These are phyloP conservation scores for Ogataea allantospora DNA, from an alignment of 805 yeast species.

Conservation along the genomic window DNA sequence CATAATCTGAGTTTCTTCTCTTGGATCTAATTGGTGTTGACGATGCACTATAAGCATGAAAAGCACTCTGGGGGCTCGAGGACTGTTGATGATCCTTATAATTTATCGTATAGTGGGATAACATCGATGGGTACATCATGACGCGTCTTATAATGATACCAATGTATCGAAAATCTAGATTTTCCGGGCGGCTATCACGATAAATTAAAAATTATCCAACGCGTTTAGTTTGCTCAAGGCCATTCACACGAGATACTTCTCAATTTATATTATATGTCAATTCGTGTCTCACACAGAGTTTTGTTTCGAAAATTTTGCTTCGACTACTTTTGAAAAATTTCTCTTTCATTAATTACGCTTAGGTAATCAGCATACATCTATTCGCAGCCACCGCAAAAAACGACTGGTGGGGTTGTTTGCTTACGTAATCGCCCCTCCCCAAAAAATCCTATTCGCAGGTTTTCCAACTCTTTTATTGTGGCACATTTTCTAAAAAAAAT, in stretches of 20 bases:
- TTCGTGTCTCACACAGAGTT: conserved; percentile 11
- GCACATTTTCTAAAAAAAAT: conserved; percentile 2
- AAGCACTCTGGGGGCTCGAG: conserved; percentile 12
- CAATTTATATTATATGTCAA: conserved; percentile 8
- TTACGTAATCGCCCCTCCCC: no score
- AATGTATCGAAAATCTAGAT: not conserved
- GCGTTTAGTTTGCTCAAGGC: conserved; percentile 1
- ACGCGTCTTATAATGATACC: not conserved
- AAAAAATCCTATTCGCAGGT: no score
- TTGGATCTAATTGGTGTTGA: conserved; percentile 30
- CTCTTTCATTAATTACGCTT: no score
- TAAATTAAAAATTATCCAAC: conserved; percentile 1
- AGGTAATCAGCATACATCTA: no score
- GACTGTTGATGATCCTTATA: conserved; percentile 10
- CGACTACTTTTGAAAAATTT: conserved; percentile 1
- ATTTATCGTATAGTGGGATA: conserved; percentile 17
- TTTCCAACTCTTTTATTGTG: conserved; percentile 5
- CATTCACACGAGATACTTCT: conserved; percentile 7
- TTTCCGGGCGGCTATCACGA: not conserved
- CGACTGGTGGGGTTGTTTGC: no score
- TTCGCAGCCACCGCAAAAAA: no score
- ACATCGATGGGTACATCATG: conserved; percentile 23
- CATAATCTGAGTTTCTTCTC: conserved; percentile 38
- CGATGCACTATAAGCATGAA: conserved; percentile 13
- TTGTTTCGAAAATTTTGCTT: conserved; percentile 2